Conservation (phyloP, 108 stramenopile species). For the Hondaea fermentalgiana region DNA sequence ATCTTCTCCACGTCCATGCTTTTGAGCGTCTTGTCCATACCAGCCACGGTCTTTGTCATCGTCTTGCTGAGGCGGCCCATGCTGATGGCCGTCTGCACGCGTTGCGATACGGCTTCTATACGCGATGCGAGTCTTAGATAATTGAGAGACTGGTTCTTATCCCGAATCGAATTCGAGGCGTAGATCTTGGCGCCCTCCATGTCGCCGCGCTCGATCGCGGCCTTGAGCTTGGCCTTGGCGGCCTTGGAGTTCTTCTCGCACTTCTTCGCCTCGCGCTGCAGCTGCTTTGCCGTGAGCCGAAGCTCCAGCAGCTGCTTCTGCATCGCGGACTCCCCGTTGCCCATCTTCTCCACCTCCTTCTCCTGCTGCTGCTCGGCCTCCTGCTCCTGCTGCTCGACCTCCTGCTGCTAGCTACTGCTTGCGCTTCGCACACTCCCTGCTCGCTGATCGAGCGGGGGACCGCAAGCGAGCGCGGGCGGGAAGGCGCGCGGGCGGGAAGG, state of each 20-base stretch:
- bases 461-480: no score
- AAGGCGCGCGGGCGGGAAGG: no score
- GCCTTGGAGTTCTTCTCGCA: constrained; percentile 90
- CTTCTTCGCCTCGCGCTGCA: constrained; percentile 80
- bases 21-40: constrained; percentile 78
- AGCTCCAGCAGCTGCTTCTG: constrained; percentile 91
- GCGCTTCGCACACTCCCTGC: no score
- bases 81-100: constrained; percentile 89
- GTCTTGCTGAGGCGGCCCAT: constrained; percentile 80
- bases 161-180: constrained; percentile 94
- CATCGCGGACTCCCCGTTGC: constrained; percentile 26
- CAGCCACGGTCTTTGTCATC: constrained; percentile 82
- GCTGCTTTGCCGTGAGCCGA: constrained; percentile 86
- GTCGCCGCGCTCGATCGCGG: constrained; percentile 73
- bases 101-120: constrained; percentile 85
- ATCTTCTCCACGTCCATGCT: constrained; percentile 88
- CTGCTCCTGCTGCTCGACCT: no score
- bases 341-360: background rate
- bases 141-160: constrained; percentile 90
- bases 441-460: no score
- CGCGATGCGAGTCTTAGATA: constrained; percentile 74
- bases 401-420: no score
- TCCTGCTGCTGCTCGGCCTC: no score
- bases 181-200: constrained; percentile 89
- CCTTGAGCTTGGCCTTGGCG: constrained; percentile 75